Evolutionary conservation across 2,329 filamentous ascomycete species (phyloP).

Genomic region (Claviceps spartinae): DNA sequence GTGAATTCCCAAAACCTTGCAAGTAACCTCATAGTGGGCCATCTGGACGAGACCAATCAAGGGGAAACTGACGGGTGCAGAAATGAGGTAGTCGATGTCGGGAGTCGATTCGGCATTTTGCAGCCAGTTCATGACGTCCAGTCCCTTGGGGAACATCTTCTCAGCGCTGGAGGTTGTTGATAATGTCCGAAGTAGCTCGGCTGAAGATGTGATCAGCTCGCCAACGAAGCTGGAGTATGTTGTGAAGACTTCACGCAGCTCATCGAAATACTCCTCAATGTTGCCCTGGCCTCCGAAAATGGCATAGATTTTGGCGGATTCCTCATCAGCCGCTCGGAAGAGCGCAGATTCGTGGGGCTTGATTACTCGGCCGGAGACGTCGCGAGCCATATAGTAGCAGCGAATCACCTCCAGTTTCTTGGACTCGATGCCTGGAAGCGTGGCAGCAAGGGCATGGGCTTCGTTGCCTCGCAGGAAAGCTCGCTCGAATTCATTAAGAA

Average conservation of each 20-base stretch:
- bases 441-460: conserved; percentile 77
- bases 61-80: conserved; percentile 88
- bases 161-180: conserved; percentile 73
- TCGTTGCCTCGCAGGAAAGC: conserved; percentile 92
- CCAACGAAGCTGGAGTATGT: conserved; percentile 87
- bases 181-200: conserved; percentile 75
- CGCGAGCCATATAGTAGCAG: conserved; percentile 82
- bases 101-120: conserved; percentile 80
- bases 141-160: conserved; percentile 94
- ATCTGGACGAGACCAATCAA: conserved; percentile 93
- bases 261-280: conserved; percentile 98
- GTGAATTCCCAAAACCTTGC: conserved; percentile 77
- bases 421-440: conserved; percentile 74
- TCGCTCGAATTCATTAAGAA: conserved; percentile 92
- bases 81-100: conserved; percentile 87
- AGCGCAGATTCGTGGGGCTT: conserved; percentile 90
- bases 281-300: conserved; percentile 97
- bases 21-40: conserved; percentile 89
- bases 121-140: conserved; percentile 90
- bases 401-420: conserved; percentile 87
- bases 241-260: conserved; percentile 78
- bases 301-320: conserved; percentile 73
- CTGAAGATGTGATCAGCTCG: conserved; percentile 67
- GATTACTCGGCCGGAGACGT: conserved; percentile 71
- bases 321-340: conserved; percentile 74